A percentile compares a stretch with the other conserved stretches of the same genome.
Conservation (phyloP, 352 stramenopile genomes). For the Phytophthora capsici region DNA sequence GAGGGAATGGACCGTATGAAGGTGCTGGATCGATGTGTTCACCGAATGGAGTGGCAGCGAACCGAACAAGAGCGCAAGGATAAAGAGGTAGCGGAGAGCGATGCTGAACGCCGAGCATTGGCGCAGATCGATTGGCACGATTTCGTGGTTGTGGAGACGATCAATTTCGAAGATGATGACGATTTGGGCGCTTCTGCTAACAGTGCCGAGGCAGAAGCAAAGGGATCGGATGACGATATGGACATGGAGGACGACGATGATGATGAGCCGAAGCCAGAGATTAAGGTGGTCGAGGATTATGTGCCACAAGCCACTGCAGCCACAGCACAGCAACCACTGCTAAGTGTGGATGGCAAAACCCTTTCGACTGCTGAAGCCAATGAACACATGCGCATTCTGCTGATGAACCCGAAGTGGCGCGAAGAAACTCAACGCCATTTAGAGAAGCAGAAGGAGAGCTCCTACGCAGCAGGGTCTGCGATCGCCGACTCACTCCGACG, state of each 20-base stretch:
- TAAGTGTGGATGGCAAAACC: slow-evolving; percentile 90
- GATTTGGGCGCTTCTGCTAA: slow-evolving; percentile 49
- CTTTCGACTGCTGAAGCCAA: slow-evolving; percentile 89
- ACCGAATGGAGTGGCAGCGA: slow-evolving; percentile 83
- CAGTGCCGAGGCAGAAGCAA: slow-evolving; percentile 32
- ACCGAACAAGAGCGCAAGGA: slow-evolving; percentile 79
- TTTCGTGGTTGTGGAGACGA: slow-evolving; percentile 99
- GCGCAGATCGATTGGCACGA: slow-evolving; percentile 98
- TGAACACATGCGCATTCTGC: slow-evolving; percentile 99
- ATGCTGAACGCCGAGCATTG: slow-evolving; percentile 75
- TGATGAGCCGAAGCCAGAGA: slow-evolving; percentile 56
- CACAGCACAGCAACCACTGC: slow-evolving; percentile 48
- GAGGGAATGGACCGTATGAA: slow-evolving; percentile 85
- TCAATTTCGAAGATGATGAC: slow-evolving; percentile 95
- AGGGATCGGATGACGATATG: slow-evolving; percentile 88
- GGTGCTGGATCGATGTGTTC: slow-evolving; percentile 85
- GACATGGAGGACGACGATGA: slow-evolving; percentile 85
- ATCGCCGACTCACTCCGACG: slow-evolving; percentile 95
- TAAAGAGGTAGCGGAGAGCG: slow-evolving; percentile 72
- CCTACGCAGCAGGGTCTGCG: slow-evolving; percentile 93
- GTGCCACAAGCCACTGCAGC: slow-evolving; percentile 57
- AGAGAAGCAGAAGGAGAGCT: slow-evolving; percentile 97
- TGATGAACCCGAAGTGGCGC: slow-evolving; percentile 98
- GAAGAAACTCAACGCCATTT: slow-evolving; percentile 96
- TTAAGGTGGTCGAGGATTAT: slow-evolving; percentile 90